phyloP scores from a whole-genome alignment of 495 filamentous ascomycete genomes.

The Podospora didyma region DNA sequence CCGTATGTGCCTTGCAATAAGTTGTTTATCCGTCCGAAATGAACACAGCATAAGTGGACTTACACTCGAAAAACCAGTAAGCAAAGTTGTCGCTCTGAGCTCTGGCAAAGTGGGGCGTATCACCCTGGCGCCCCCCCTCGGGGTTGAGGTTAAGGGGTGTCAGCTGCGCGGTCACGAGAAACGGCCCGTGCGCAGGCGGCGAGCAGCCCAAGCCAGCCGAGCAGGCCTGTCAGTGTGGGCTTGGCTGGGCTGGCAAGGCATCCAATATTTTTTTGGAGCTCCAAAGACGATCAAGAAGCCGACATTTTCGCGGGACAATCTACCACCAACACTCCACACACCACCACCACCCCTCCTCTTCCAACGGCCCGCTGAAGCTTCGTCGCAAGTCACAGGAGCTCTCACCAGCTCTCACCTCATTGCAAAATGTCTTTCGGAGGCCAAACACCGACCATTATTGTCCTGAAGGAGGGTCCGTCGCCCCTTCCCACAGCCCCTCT shows the following conservation, averaged over 20 bases:
- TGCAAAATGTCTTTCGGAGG: constrained; percentile 87
- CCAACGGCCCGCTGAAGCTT: neutral
- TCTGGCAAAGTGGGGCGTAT: too few relatives aligned
- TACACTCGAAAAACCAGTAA: too few relatives aligned
- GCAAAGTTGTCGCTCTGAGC: too few relatives aligned
- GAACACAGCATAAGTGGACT: too few relatives aligned
- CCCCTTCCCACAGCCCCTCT: too few relatives aligned
- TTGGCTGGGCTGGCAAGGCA: neutral
- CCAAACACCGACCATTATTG: constrained; percentile 97
- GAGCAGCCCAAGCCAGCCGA: neutral
- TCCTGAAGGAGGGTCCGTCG: constrained; percentile 93
- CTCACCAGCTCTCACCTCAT: neutral
- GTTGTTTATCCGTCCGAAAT: too few relatives aligned
- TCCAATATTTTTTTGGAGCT: neutral
- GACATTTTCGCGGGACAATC: neutral
- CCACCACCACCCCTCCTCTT: neutral
- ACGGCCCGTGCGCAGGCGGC: neutral
- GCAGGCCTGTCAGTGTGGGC: too few relatives aligned
- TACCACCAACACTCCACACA: neutral
- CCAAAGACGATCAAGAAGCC: neutral
- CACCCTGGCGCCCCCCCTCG: neutral
- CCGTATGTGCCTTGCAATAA: too few relatives aligned
- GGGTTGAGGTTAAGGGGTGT: neutral
- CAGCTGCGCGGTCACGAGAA: neutral
- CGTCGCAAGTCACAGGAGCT: neutral